Conservation (phyloP, 805 yeast genomes). For the Starmerella riodocensis region DNA sequence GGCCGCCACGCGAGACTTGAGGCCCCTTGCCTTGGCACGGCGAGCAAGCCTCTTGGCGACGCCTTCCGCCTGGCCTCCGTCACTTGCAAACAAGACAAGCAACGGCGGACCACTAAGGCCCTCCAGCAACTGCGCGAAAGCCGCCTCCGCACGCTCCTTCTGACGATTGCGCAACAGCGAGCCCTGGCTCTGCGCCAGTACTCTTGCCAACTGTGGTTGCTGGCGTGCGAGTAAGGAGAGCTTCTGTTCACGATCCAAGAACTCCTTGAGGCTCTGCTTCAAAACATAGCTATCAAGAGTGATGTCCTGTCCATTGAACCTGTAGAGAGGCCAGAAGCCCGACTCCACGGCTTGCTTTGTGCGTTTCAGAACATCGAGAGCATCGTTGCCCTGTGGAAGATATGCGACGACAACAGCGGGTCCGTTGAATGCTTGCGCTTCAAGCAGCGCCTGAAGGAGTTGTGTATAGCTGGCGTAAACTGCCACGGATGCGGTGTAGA, state of each 20-base stretch:
- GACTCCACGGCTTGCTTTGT: constrained; percentile 82
- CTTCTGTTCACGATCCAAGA: constrained; percentile 81
- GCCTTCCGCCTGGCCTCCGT: constrained; percentile 77
- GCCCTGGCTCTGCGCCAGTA: constrained; percentile 50
- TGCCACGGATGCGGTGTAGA: constrained; percentile 89
- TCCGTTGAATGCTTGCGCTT: constrained; percentile 80
- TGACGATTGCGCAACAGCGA: constrained; percentile 48
- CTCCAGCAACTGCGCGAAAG: constrained; percentile 63
- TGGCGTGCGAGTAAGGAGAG: constrained; percentile 59
- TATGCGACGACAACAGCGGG: constrained; percentile 88
- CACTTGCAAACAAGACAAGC: constrained; percentile 76
- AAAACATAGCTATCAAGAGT: constrained; percentile 74
- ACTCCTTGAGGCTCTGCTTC: constrained; percentile 59
- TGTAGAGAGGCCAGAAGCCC: constrained; percentile 94
- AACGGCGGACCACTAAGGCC: constrained; percentile 88
- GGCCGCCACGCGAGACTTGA: constrained; percentile 49
- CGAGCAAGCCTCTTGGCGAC: constrained; percentile 67
- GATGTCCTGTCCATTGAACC: constrained; percentile 58
- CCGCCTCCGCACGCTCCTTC: constrained; percentile 55
- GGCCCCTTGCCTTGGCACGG: constrained; percentile 69
- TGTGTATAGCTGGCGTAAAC: constrained; percentile 89
- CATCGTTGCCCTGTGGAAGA: constrained; percentile 58
- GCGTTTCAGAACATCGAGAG: constrained; percentile 65
- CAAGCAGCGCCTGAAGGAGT: constrained; percentile 72
- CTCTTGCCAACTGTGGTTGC: constrained; percentile 65